Percentiles rank a stretch among this genome's conserved stretches.
These are phyloP conservation scores for Trichaptum fuscoviolaceum DNA, from an alignment of 768 basidiomycete species.

Conservation along the genomic window DNA sequence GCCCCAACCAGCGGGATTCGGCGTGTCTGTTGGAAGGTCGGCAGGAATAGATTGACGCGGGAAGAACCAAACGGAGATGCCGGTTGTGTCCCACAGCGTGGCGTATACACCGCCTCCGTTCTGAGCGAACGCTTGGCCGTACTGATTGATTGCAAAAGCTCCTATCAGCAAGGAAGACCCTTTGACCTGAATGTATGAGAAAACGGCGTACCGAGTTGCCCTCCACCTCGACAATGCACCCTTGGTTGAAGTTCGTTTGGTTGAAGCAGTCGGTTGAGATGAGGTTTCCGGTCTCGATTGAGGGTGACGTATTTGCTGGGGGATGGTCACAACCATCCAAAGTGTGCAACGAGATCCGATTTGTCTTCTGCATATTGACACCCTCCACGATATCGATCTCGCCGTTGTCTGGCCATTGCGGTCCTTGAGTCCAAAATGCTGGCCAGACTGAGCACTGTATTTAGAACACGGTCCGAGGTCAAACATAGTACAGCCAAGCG, in stretches of 20 bases:
- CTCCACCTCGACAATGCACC: conserved; percentile 21
- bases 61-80: conserved; percentile 30
- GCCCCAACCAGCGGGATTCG: conserved; percentile 15
- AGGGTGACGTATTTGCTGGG: neutral
- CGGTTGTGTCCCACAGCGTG: conserved; percentile 3
- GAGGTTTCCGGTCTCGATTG: conserved; percentile 7
- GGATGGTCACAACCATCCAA: conserved; percentile 3
- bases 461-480: neutral
- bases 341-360: conserved; percentile 65
- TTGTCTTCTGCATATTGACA: conserved; percentile 51
- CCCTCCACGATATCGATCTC: conserved; percentile 78
- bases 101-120: conserved; percentile 31
- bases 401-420: conserved; percentile 24
- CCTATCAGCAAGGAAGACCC: neutral
- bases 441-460: conserved; percentile 10
- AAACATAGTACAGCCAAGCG: neutral
- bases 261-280: conserved; percentile 8
- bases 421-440: conserved; percentile 8
- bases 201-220: neutral
- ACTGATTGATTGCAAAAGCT: conserved; percentile 20
- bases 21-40: conserved; percentile 6
- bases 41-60: conserved; percentile 15
- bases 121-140: conserved; percentile 28
- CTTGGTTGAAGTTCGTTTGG: conserved; percentile 6
- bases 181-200: neutral